Evolutionary conservation across 139 green algal species (phyloP).

Genomic region (Chlamydomonas sphaeroides): DNA sequence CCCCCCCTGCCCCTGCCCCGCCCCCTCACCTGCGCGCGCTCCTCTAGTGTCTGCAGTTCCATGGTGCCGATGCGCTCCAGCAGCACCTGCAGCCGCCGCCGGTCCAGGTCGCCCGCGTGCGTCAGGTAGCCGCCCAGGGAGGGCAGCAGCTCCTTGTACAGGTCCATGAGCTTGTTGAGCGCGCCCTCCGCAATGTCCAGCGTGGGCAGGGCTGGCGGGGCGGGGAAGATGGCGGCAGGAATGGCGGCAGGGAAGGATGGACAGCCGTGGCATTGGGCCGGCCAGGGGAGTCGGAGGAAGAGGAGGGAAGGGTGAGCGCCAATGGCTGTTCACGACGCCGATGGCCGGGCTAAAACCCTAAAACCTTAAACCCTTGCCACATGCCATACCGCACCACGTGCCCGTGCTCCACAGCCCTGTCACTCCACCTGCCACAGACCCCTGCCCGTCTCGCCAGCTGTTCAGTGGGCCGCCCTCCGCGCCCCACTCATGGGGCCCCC

Average conservation of each 20-base stretch:
- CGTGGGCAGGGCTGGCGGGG: conserved; percentile 78
- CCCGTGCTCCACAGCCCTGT: too few species aligned
- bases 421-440: too few species aligned
- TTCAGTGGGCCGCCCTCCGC: too few species aligned
- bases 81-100: conserved; percentile 74
- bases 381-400: too few species aligned
- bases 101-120: conserved; percentile 76
- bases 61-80: conserved; percentile 66
- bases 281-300: too few species aligned
- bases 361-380: too few species aligned
- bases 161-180: conserved; percentile 89
- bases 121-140: conserved; percentile 90
- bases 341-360: too few species aligned
- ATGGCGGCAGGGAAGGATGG: too few species aligned
- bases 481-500: not conserved
- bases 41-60: conserved; percentile 80
- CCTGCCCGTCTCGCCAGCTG: not conserved
- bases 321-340: too few species aligned
- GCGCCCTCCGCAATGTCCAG: conserved; percentile 92
- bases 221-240: too few species aligned
- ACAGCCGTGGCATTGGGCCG: too few species aligned
- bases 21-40: conserved; percentile 70
- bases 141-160: conserved; percentile 90
- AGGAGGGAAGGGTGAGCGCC: too few species aligned
- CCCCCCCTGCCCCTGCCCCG: not conserved